Percentiles rank a stretch among this genome's conserved stretches.
These are phyloP conservation scores for Neonectria magnoliae DNA, from an alignment of 2,329 filamentous ascomycete genomes.

Conservation along the genomic window DNA sequence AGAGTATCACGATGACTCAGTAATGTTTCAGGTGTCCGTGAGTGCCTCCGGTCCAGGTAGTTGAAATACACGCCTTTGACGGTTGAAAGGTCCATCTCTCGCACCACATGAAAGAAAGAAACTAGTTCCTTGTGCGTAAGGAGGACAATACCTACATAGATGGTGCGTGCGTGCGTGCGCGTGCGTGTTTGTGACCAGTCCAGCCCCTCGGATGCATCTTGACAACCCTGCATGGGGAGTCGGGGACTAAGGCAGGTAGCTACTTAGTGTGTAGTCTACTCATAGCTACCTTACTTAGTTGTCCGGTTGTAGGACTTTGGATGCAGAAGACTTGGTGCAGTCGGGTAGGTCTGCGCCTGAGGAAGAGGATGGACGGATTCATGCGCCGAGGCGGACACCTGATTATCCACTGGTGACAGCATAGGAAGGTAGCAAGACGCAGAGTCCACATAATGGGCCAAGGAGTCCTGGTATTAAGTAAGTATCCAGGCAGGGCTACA, in stretches of 20 bases:
- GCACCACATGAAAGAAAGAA: neutral
- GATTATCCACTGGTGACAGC: conserved; percentile 8
- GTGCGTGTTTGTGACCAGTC: neutral
- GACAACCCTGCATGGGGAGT: neutral
- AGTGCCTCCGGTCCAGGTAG: neutral
- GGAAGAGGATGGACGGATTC: neutral
- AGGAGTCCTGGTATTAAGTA: neutral
- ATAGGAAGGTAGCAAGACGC: conserved; percentile 11
- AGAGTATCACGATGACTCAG: neutral
- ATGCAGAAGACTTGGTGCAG: neutral
- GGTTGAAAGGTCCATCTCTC: neutral
- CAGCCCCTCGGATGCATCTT: neutral
- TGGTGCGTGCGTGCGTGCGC: neutral
- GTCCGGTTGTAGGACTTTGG: no score
- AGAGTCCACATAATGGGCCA: conserved; percentile 10
- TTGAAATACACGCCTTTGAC: neutral
- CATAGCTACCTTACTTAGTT: no score
- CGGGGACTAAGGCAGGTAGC: neutral
- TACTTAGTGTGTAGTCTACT: neutral
- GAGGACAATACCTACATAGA: neutral
- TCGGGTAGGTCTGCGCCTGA: neutral
- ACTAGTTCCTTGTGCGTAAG: neutral
- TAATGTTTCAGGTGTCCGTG: neutral
- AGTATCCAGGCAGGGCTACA: neutral
- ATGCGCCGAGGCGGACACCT: conserved; percentile 20